These are phyloP conservation scores for Verticillium zaregamsianum DNA, from an alignment of 2,329 filamentous ascomycete species.

Conservation along the genomic window DNA sequence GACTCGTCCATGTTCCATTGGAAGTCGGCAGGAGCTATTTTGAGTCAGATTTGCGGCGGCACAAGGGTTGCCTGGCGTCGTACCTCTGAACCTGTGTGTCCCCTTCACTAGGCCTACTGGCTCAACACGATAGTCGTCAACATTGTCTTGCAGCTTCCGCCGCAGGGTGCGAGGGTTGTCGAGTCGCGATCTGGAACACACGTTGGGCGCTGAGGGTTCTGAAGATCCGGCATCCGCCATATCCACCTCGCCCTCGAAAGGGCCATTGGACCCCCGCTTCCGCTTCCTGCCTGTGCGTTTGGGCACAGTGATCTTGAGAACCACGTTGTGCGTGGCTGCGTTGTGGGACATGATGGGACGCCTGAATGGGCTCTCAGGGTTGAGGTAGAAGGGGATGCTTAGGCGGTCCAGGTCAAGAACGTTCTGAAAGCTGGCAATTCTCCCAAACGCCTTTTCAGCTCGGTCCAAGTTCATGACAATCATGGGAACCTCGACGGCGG, in stretches of 20 bases:
- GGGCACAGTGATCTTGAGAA: slow-evolving; percentile 83
- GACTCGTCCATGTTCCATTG: slow-evolving; percentile 70
- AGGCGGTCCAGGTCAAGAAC: slow-evolving; percentile 44
- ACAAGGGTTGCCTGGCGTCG: slow-evolving; percentile 6
- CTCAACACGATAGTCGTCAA: slow-evolving; percentile 61
- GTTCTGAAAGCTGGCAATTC: slow-evolving; percentile 31
- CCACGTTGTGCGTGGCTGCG: slow-evolving; percentile 72
- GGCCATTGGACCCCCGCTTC: slow-evolving; percentile 69
- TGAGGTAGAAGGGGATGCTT: slow-evolving; percentile 67
- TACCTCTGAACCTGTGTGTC: slow-evolving; percentile 81
- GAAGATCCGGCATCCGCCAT: slow-evolving; percentile 21
- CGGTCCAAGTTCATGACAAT: slow-evolving; percentile 39
- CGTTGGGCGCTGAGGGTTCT: slow-evolving; percentile 17
- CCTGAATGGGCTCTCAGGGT: slow-evolving; percentile 74
- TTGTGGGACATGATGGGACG: slow-evolving; percentile 75
- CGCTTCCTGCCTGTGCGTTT: slow-evolving; percentile 82
- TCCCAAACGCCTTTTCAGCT: slow-evolving; percentile 36
- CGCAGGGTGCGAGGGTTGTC: slow-evolving; percentile 54
- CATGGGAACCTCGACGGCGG: slow-evolving; percentile 39
- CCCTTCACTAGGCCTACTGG: slow-evolving; percentile 69
- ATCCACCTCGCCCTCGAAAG: slow-evolving; percentile 47
- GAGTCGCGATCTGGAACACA: slow-evolving; percentile 39
- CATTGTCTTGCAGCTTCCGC: slow-evolving; percentile 67
- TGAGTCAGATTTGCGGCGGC: background rate
- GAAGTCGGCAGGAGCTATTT: slow-evolving; percentile 72